phyloP scores from a whole-genome alignment of 2,329 filamentous ascomycete genomes.

The Cordyceps farinosa region DNA sequence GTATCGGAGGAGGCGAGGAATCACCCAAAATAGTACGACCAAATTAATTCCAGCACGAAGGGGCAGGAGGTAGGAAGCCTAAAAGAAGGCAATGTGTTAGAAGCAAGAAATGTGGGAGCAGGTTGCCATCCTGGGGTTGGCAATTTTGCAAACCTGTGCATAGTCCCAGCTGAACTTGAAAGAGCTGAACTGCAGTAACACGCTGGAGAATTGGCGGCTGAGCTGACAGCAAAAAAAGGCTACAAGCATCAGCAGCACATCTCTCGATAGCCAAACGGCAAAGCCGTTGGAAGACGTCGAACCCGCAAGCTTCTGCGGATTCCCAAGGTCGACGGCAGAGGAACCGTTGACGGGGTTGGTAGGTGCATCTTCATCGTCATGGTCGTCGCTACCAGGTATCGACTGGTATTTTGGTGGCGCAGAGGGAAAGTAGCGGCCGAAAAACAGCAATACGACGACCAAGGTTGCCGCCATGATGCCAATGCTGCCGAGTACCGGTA shows the following conservation, averaged over 20 bases:
- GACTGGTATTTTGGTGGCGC: background rate
- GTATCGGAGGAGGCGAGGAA: slow-evolving; percentile 19
- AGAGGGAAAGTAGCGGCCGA: background rate
- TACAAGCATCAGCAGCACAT: background rate
- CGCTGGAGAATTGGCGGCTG: background rate
- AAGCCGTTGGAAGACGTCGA: background rate
- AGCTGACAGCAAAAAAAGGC: slow-evolving; percentile 3
- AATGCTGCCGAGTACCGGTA: background rate
- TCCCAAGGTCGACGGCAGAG: background rate
- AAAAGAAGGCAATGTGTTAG: background rate
- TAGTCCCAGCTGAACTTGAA: slow-evolving; percentile 2
- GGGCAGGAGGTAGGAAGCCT: slow-evolving; percentile 22
- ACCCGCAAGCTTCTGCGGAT: background rate
- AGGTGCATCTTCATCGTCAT: background rate
- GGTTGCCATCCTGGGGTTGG: background rate
- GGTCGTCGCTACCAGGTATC: background rate
- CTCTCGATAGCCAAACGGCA: background rate
- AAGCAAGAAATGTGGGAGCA: no score
- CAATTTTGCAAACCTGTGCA: background rate
- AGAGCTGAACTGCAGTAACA: background rate
- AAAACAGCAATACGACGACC: background rate
- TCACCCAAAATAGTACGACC: slow-evolving; percentile 10
- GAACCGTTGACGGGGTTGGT: background rate
- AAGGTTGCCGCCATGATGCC: background rate
- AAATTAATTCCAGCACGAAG: slow-evolving; percentile 20